Evolutionary conservation across 768 basidiomycete species (phyloP).

Genomic region (Boletus rubescentipes): DNA sequence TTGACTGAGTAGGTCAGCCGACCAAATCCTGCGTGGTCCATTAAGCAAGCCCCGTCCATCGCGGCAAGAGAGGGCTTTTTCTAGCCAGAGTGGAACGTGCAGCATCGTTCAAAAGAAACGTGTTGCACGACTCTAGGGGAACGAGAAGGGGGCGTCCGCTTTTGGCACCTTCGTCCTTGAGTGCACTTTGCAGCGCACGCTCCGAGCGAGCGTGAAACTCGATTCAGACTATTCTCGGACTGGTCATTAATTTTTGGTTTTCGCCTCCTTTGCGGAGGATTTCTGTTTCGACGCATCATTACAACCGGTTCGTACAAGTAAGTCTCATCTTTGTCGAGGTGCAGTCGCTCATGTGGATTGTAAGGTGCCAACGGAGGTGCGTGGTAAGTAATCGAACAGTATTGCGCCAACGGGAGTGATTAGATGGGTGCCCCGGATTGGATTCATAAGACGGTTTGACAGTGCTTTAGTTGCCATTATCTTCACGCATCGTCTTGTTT

Average conservation of each 20-base stretch:
- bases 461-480: background rate
- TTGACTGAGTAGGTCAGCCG: too few species aligned
- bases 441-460: too few species aligned
- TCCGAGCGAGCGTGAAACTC: slow-evolving; percentile 24
- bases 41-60: background rate
- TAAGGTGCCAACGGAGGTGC: too few species aligned
- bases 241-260: slow-evolving; percentile 14
- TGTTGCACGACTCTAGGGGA: slow-evolving; percentile 12
- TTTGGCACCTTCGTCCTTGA: slow-evolving; percentile 21
- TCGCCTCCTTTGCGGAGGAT: slow-evolving; percentile 12
- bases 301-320: background rate
- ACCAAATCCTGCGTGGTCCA: too few species aligned
- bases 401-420: too few species aligned
- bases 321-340: background rate
- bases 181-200: slow-evolving; percentile 29
- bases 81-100: slow-evolving; percentile 3
- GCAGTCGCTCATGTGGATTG: background rate
- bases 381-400: background rate
- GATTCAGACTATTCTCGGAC: slow-evolving; percentile 34
- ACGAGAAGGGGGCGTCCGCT: slow-evolving; percentile 16
- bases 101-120: background rate
- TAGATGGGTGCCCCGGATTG: background rate
- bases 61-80: background rate
- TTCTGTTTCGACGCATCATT: background rate
- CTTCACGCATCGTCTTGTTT: background rate